Evolutionary conservation across 2,329 filamentous ascomycete species (phyloP).

Genomic region (Fusarium nygamai): DNA sequence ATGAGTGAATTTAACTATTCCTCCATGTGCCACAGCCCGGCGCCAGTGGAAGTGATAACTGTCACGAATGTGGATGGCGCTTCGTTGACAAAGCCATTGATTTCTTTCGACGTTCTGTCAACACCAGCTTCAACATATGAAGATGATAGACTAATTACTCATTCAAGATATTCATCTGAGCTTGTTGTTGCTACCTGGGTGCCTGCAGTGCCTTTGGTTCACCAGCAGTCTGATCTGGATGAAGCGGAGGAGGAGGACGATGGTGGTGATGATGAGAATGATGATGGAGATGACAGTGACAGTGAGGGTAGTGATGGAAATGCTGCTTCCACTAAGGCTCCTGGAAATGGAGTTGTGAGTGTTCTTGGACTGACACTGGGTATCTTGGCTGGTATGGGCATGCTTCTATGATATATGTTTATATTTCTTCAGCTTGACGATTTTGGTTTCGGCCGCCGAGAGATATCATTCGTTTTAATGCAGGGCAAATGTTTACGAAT

Average conservation of each 20-base stretch:
- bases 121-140: background rate
- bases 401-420: background rate
- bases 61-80: background rate
- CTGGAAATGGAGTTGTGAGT: background rate
- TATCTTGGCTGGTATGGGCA: conserved; percentile 1
- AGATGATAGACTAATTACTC: background rate
- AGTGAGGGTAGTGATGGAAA: background rate
- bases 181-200: conserved; percentile 1
- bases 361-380: background rate
- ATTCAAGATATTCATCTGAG: background rate
- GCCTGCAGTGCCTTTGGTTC: background rate
- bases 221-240: background rate
- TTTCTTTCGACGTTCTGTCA: background rate
- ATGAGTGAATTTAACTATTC: background rate
- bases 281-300: background rate
- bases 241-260: background rate
- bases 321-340: background rate
- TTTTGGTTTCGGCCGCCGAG: background rate
- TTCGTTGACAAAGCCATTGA: background rate
- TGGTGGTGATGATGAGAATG: background rate
- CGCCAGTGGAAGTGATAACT: background rate
- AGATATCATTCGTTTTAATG: background rate
- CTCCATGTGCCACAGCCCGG: background rate
- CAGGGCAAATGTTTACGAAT: background rate
- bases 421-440: background rate